phyloP scores from a whole-genome alignment of 225 moss, liverwort and hornwort genomes.

The Rhytidiadelphus loreus region DNA sequence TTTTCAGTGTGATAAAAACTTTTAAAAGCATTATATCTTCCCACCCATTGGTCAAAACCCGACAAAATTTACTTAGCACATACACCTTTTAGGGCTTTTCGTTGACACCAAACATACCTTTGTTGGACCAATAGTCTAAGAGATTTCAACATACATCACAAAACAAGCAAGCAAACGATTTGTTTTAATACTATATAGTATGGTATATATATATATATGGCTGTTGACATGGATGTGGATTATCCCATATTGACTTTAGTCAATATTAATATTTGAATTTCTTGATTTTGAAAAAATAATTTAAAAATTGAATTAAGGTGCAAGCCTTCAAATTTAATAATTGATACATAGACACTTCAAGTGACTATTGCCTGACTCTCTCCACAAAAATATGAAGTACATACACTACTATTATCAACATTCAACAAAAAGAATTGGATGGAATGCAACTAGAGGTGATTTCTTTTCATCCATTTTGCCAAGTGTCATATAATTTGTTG shows the following conservation, averaged over 20 bases:
- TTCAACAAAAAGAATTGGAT: background rate
- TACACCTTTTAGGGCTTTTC: fast-evolving
- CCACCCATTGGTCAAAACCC: fast-evolving
- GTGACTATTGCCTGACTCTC: background rate
- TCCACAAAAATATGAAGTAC: fast-evolving
- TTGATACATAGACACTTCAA: background rate
- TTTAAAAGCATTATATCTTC: background rate
- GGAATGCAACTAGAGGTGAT: fast-evolving
- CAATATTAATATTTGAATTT: background rate
- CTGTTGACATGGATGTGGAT: background rate
- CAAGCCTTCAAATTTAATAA: background rate
- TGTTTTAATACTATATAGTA: background rate
- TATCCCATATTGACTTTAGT: background rate
- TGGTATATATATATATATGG: background rate
- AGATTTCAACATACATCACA: fast-evolving
- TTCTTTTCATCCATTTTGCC: background rate
- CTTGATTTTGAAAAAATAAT: background rate
- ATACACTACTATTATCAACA: fast-evolving
- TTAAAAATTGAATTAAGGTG: background rate
- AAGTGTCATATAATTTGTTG: background rate
- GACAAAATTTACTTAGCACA: background rate
- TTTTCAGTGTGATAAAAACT: background rate
- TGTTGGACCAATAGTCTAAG: fast-evolving
- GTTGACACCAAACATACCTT: background rate
- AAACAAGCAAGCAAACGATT: background rate